Evolutionary conservation across 495 filamentous ascomycete species (phyloP), one percentile per base, ranked within the genome.

Genomic region (Tuber magnatum): DNA sequence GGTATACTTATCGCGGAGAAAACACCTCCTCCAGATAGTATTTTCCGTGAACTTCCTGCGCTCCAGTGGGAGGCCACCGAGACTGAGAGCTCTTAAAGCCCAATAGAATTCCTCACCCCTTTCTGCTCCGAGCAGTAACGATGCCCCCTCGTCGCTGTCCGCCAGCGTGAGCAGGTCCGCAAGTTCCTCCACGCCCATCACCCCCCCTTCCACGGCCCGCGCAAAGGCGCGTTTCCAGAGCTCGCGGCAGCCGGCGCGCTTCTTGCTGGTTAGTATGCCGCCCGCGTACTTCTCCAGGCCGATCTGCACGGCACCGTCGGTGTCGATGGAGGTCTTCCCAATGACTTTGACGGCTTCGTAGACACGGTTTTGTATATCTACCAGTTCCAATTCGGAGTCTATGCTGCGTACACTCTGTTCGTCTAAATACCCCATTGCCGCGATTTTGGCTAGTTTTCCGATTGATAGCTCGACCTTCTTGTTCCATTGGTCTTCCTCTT

Each of bases 391-490:
- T 69, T 90, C 86, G 48, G 88, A 86, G 69, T 94, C 89, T 40
- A 91, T 86, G 38, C 83, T 56, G 35, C 70, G 73, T 32, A 74
- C 70, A 6, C 82, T 83, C 3, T 84, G 79, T 39, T 61, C 42
- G 16, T 74, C 43, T 70, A 85, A 75, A 72, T 82, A 74, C 10
- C 83, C 79, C 72, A 81, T 80, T 35, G 85, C 89, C 42, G 92
- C 91, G 75, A 97, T 82, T 74, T 91, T 86, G 22, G 92, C 88
- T 14, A 99, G 85, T 83, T 97, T 97, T 18, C 92, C 90, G 35
- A 98, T 86, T 69, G 92, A 94, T n/a, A 97, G 85, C 82, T 97
- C 90, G 48, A 96, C 91, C 82, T 95, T 95, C 83, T 94, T 93
- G 83, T 87, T 92, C 94, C 94, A 97, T 16, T 94, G 82, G 71